Conservation (phyloP, 208 protist genomes). For the Polymyxa betae region DNA sequence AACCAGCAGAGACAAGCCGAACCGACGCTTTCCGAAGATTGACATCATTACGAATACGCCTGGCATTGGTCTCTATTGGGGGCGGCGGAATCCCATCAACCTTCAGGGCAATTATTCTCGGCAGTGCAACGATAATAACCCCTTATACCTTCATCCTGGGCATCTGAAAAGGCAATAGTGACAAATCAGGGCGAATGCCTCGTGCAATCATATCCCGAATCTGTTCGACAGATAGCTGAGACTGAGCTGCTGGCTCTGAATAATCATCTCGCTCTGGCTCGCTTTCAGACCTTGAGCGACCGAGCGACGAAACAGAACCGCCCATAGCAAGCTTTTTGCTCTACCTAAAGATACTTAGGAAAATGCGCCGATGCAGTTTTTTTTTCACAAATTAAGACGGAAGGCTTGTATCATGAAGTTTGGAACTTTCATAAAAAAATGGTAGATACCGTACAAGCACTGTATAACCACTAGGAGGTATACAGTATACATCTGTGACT, state of each 20-base stretch:
- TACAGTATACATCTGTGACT: too few relatives aligned
- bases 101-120: neutral
- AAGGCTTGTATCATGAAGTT: too few relatives aligned
- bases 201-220: slow-evolving; percentile 22
- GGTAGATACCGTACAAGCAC: too few relatives aligned
- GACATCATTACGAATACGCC: neutral
- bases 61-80: neutral
- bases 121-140: neutral
- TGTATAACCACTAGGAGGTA: too few relatives aligned
- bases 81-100: slow-evolving; percentile 22
- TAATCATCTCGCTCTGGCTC: too few relatives aligned
- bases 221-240: neutral
- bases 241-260: neutral
- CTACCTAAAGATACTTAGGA: too few relatives aligned
- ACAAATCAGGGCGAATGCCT: slow-evolving; percentile 32
- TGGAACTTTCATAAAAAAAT: too few relatives aligned
- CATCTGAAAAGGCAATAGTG: slow-evolving; percentile 46
- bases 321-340: too few relatives aligned
- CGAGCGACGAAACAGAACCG: too few relatives aligned
- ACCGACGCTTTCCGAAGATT: neutral
- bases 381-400: too few relatives aligned
- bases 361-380: too few relatives aligned
- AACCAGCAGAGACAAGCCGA: neutral
- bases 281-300: too few relatives aligned
- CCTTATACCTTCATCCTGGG: neutral